phyloP scores from a whole-genome alignment of 208 protist genomes.

The Leishmania mexicana region DNA sequence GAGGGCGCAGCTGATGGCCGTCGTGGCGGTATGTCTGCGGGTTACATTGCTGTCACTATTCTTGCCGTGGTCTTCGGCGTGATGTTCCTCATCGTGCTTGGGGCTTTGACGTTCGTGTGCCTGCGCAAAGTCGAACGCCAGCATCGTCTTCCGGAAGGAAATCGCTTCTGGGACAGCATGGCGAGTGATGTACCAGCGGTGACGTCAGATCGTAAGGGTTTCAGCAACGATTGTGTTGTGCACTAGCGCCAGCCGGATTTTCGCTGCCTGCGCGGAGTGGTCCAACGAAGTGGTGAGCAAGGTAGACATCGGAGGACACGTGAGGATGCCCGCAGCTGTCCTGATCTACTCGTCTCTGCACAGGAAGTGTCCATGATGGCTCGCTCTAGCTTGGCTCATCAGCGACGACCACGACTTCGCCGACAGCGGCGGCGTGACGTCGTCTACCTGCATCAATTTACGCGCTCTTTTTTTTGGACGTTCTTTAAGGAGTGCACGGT shows the following conservation, averaged over 20 bases:
- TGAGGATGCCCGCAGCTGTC: neutral
- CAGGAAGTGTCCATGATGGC: neutral
- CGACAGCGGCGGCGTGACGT: neutral
- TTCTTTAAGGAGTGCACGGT: neutral
- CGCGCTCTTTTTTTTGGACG: neutral
- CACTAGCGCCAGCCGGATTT: neutral
- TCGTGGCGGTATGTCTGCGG: neutral
- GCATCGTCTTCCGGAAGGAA: neutral
- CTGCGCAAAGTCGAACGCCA: neutral
- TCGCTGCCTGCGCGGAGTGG: neutral
- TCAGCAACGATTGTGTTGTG: neutral
- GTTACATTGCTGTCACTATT: neutral
- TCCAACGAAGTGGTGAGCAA: neutral
- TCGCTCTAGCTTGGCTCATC: neutral
- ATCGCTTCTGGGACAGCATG: neutral
- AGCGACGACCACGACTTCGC: neutral
- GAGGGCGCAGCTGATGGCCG: neutral
- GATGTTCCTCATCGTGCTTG: neutral
- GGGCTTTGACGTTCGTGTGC: neutral
- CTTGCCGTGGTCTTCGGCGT: constrained; percentile 1
- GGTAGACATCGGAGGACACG: neutral
- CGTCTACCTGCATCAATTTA: neutral
- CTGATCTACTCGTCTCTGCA: neutral
- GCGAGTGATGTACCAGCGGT: neutral
- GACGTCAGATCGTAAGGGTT: neutral